Evolutionary conservation across 371 early-diverging fungal genomes (phyloP).

Genomic region (Dichotomocladium elegans): DNA sequence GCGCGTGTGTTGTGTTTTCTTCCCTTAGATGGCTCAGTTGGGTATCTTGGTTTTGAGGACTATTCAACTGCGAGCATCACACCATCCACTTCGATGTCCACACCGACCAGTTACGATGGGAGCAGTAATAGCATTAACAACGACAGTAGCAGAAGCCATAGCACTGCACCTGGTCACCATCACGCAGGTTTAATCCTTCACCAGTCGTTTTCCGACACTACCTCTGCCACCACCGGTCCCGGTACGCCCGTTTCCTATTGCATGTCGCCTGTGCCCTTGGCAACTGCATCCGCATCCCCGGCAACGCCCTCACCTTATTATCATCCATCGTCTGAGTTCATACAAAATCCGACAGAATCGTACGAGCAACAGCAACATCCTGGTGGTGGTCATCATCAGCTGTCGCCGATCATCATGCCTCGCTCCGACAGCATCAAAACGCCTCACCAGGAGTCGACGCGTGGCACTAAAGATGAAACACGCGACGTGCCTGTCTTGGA

Average conservation of each 20-base stretch:
- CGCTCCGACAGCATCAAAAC: too few relatives aligned
- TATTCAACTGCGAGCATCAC: neutral
- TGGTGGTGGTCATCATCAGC: slow-evolving; percentile 4
- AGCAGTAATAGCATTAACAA: neutral
- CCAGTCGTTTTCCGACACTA: neutral
- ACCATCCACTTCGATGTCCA: neutral
- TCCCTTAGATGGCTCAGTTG: neutral
- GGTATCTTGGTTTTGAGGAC: neutral
- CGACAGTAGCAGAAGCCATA: neutral
- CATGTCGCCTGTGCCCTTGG: slow-evolving; percentile 19
- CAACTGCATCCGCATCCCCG: slow-evolving; percentile 11
- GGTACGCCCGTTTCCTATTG: slow-evolving; percentile 14
- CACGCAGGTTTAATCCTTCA: neutral
- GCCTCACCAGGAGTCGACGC: neutral
- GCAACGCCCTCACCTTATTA: slow-evolving; percentile 22
- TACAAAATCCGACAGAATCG: neutral
- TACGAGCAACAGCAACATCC: neutral
- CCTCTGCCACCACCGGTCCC: neutral
- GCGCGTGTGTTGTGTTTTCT: neutral
- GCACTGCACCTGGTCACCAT: neutral
- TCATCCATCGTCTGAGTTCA: neutral
- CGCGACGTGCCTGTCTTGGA: too few relatives aligned
- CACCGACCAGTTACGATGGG: neutral
- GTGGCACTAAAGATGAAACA: slow-evolving; percentile 1
- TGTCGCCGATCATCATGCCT: neutral